These are phyloP conservation scores for Coemansia sp. DNA, from an alignment of 192 early-diverging fungal species.

Conservation along the genomic window DNA sequence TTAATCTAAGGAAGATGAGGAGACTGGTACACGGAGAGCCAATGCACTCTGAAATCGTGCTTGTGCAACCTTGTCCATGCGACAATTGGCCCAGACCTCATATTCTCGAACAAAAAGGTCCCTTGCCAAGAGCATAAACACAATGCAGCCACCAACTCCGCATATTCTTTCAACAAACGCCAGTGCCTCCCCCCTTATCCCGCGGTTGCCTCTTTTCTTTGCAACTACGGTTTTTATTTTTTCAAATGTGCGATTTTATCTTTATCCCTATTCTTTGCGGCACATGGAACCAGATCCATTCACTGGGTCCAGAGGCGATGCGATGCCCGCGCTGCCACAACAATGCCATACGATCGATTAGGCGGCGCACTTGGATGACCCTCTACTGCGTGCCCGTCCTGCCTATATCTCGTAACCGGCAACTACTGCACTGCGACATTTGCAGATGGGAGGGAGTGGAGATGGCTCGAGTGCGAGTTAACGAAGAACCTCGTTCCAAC, in stretches of 20 bases:
- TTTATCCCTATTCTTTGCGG: slow-evolving; percentile 39
- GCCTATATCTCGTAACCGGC: slow-evolving; percentile 36
- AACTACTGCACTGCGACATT: slow-evolving; percentile 40
- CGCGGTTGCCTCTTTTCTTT: not conserved
- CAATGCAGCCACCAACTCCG: not conserved
- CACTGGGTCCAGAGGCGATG: slow-evolving; percentile 35
- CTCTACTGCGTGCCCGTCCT: slow-evolving; percentile 41
- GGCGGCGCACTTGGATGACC: slow-evolving; percentile 42
- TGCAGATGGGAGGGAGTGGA: slow-evolving; percentile 45
- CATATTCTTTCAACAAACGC: not conserved
- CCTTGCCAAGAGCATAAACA: not conserved
- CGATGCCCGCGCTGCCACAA: slow-evolving; percentile 47
- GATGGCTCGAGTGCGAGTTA: slow-evolving; percentile 5
- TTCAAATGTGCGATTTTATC: slow-evolving; percentile 44
- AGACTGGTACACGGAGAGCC: not conserved
- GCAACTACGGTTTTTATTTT: not conserved
- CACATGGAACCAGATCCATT: slow-evolving; percentile 35
- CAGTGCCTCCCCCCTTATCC: not conserved
- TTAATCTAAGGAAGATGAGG: not conserved
- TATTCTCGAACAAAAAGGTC: not conserved
- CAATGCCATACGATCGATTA: slow-evolving; percentile 40
- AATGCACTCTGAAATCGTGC: not conserved
- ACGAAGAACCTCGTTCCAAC: slow-evolving; percentile 2
- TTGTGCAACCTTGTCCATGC: not conserved
- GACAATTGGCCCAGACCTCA: not conserved